A percentile compares a stretch with the other conserved stretches of the same genome.
Evolutionary conservation across 2,329 filamentous ascomycete genomes (phyloP).

Genomic region (Fusarium sp.): DNA sequence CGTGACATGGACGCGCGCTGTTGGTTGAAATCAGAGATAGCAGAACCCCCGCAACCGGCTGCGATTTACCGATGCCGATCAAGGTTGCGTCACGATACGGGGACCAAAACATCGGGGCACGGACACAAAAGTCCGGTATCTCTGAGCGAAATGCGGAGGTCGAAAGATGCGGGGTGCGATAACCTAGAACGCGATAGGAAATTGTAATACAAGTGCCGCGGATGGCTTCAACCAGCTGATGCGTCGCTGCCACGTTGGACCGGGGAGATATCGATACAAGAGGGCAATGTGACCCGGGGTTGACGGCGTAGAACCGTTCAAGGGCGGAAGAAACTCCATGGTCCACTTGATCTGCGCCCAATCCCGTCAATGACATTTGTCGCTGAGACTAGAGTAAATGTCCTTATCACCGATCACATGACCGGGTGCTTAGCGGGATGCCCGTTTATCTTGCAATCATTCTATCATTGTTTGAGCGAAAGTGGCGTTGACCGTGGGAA

Average conservation of each 20-base stretch:
- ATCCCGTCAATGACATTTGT: slow-evolving; percentile 12
- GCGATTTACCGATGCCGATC: slow-evolving; percentile 23
- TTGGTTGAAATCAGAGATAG: slow-evolving; percentile 5
- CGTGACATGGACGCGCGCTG: not conserved
- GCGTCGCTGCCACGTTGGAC: not conserved
- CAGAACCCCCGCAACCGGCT: slow-evolving; percentile 11
- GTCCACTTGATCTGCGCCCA: slow-evolving; percentile 11
- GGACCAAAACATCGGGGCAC: slow-evolving; percentile 10
- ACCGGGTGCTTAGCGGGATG: slow-evolving; percentile 12
- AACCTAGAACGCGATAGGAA: slow-evolving; percentile 35
- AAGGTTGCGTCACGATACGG: slow-evolving; percentile 28
- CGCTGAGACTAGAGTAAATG: not conserved
- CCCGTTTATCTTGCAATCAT: slow-evolving; percentile 17
- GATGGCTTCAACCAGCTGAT: slow-evolving; percentile 28
- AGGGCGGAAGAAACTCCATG: slow-evolving; percentile 9
- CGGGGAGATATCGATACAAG: not conserved
- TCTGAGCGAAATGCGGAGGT: slow-evolving; percentile 21
- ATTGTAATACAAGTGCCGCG: slow-evolving; percentile 20
- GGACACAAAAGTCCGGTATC: slow-evolving; percentile 28
- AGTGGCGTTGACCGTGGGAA: slow-evolving; percentile 12
- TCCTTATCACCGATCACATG: slow-evolving; percentile 35
- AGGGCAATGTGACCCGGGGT: slow-evolving; percentile 10
- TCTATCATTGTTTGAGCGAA: not conserved
- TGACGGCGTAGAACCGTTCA: slow-evolving; percentile 23
- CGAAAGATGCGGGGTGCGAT: slow-evolving; percentile 15